A percentile compares a stretch with the other conserved stretches of the same genome.
Evolutionary conservation across 2,329 filamentous ascomycete genomes (phyloP).

Genomic region (Fusarium sp.): DNA sequence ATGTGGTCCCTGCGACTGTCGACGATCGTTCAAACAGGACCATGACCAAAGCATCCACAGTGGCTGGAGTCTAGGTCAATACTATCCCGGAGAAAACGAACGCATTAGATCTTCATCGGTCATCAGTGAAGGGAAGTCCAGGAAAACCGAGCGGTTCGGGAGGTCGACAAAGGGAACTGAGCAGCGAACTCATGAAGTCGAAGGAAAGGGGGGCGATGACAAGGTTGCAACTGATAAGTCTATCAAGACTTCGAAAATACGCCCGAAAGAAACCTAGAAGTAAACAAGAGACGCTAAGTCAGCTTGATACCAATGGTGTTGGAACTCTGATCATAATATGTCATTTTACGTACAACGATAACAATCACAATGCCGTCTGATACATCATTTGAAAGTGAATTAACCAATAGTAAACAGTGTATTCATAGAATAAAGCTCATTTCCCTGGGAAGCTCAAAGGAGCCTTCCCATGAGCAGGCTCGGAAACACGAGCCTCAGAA

Average conservation of each 20-base stretch:
- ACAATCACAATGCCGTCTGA: neutral
- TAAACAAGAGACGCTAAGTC: neutral
- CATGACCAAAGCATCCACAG: slow-evolving; percentile 8
- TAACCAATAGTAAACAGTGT: slow-evolving; percentile 26
- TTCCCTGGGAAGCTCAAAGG: slow-evolving; percentile 6
- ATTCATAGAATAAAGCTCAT: slow-evolving; percentile 27
- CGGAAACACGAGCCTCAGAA: slow-evolving; percentile 26
- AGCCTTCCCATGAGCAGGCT: slow-evolving; percentile 15
- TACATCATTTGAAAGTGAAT: neutral
- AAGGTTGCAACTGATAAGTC: neutral
- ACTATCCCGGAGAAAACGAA: slow-evolving; percentile 21
- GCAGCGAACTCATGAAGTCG: neutral
- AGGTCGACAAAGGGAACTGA: neutral
- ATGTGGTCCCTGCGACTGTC: slow-evolving; percentile 34
- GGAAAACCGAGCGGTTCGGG: neutral
- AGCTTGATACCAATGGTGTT: neutral
- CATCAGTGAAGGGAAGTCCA: neutral
- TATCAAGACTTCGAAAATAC: neutral
- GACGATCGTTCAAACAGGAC: slow-evolving; percentile 13
- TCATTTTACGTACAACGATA: neutral
- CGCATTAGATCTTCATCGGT: neutral
- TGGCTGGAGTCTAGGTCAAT: slow-evolving; percentile 35
- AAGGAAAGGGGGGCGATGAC: neutral
- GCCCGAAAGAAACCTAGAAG: neutral
- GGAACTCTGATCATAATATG: neutral